Evolutionary conservation across 305 asterid species (phyloP).

Genomic region (Fraxinus dipetala): DNA sequence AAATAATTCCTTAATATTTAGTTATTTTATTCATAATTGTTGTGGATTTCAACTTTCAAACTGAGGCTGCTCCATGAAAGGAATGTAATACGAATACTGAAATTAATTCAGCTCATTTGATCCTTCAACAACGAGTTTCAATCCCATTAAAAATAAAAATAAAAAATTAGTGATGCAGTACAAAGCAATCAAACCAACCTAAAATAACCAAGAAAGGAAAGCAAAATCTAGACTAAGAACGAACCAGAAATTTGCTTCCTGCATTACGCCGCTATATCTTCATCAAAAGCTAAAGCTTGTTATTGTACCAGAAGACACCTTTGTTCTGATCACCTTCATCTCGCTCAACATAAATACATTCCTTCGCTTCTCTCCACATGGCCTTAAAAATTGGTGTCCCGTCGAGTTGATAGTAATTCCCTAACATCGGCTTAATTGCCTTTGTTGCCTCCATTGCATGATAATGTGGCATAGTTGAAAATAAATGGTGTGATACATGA

Average conservation of each 20-base stretch:
- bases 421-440: slow-evolving; percentile 40
- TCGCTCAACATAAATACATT: slow-evolving; percentile 40
- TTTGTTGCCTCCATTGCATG: slow-evolving; percentile 50
- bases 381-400: slow-evolving; percentile 36
- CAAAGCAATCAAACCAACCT: not conserved
- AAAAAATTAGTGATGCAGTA: not conserved
- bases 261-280: not conserved
- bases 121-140: not conserved
- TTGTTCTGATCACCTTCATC: slow-evolving; percentile 37
- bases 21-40: not conserved
- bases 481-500: slow-evolving; percentile 43
- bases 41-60: not conserved
- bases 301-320: slow-evolving; percentile 46
- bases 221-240: not conserved
- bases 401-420: slow-evolving; percentile 42
- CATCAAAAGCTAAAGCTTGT: slow-evolving; percentile 28
- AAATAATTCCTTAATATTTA: not conserved
- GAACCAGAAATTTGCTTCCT: not conserved
- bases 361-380: slow-evolving; percentile 43
- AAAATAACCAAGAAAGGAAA: not conserved
- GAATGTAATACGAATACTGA: not conserved
- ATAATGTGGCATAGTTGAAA: slow-evolving; percentile 50
- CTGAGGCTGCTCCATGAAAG: not conserved
- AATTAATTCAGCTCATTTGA: not conserved
- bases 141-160: not conserved